Evolutionary conservation across 768 basidiomycete species (phyloP), one percentile per base, ranked within the genome.

Genomic region (Leccinum rimulosum): DNA sequence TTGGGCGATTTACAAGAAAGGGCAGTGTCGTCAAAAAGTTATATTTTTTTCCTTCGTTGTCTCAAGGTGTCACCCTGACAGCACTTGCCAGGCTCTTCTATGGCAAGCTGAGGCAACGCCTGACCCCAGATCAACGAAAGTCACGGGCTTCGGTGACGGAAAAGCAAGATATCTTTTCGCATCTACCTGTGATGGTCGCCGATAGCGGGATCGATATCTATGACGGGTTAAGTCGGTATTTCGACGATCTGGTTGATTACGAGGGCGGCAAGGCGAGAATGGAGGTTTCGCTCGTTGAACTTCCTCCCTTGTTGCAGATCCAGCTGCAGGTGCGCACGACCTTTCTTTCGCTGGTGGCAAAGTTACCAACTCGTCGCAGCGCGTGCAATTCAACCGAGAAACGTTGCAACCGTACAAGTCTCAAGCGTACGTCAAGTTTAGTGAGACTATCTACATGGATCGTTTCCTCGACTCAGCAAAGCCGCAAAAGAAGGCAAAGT

Each of bases 331-430:
- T 93, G 54, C 12, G 61, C 81, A 65, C 55, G 52, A 11, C 10
- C 36, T 33, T 35, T 48, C 55, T 17, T n/a, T 33, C 25, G 11
- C 40, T 43, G 36, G 19, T 11, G 25, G 28, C 50, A 50, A 51
- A n/a, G 17, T 58, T 54, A 60, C 54, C 45, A 12, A 64, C 54
- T 61, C 50, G 51, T 53, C 25, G 19, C 64, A 95, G 93, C 80
- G 95, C 58, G 95, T 94, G 4, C 94, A 96, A 80, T 98, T 94
- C 77, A 93, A 98, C 70, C 84, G 93, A 9, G 89, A 93, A 64
- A 93, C 90, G 1, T 80, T 93, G 56, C 91, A 95, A 63, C 88
- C 94, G 15, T 94, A 91, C 79, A 99, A 99, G 73, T 94, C 92
- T 6, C 96, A 99, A 68, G 94, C 93, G 4, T 96, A 94, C 72